Evolutionary conservation across 2,329 filamentous ascomycete genomes (phyloP), one percentile per base, ranked within the genome.

Genomic region (Phyllosticta capitalensis): DNA sequence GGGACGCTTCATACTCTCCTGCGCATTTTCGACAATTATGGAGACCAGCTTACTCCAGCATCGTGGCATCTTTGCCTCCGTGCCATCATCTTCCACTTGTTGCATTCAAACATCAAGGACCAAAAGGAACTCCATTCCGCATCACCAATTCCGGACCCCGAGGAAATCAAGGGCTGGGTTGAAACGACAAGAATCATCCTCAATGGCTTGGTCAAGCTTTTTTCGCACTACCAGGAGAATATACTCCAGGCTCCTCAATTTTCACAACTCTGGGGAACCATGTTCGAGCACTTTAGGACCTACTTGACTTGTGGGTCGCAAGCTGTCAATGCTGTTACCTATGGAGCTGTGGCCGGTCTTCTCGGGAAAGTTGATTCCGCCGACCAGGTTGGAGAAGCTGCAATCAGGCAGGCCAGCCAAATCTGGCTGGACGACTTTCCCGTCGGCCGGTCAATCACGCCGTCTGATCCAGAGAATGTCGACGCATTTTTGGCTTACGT

Each of bases 1-100:
- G 91, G 89, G 76, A 90, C 92, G 1, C 89, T 96, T 21, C 92
- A 96, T 71, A 96, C 92, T 0, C 77, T 97, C 3, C 81, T 96
- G 59, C 84, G 91, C 52, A 96, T 97, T 20, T 91, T 97, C 63
- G 91, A 96, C 70, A 91, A 90, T 1, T 95, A 95, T 63, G 90
- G 90, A 10, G 88, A 92, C 64, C 86, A 88, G 57, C 78, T 96
- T 4, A 86, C 82, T 49, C 80, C 89, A 0, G 83, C 88, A 67
- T 86, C 89, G 0, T 97, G 91, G 92, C 86, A 87, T 54, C 80
- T 92, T 26, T 94, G 91, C 65, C 82, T 96, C 59, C 86, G 88
- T 61, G 84, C 83, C 6, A 88, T 96, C 6, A 80, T 96, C 1
- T 92, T 96, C 72, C 84, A 83, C 61, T 84, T 96, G 64, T 74